Percentiles rank a stretch among this genome's conserved stretches.
Conservation (phyloP, 139 green algal genomes). For the Auxenochlorella protothecoides region DNA sequence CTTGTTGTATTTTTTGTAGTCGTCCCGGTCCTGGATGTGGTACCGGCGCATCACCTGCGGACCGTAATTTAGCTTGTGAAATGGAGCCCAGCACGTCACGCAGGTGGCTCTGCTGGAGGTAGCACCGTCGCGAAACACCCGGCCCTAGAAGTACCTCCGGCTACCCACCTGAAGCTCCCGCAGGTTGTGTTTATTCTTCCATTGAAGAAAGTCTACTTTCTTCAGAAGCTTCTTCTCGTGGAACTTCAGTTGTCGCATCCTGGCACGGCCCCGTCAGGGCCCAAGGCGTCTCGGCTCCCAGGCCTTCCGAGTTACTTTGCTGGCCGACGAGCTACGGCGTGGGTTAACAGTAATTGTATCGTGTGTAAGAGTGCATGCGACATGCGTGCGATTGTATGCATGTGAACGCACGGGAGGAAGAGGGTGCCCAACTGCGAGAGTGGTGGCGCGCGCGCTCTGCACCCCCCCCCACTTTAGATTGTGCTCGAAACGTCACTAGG, state of each 20-base stretch:
- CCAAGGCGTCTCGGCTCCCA: too few species aligned
- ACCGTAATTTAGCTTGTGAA: background rate
- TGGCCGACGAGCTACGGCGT: too few species aligned
- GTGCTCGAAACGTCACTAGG: too few species aligned
- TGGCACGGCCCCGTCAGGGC: background rate
- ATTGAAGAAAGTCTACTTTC: slow-evolving; percentile 97
- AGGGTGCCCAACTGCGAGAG: background rate
- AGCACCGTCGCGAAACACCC: too few species aligned
- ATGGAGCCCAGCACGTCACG: background rate
- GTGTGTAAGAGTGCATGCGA: background rate
- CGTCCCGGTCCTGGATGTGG: slow-evolving; percentile 92
- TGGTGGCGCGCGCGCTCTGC: too few species aligned
- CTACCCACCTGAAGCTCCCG: slow-evolving; percentile 72
- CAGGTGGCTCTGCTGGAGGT: background rate
- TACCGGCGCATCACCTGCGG: slow-evolving; percentile 89
- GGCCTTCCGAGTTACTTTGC: too few species aligned
- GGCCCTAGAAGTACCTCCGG: too few species aligned
- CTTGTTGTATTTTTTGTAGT: slow-evolving; percentile 96
- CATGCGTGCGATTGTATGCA: too few species aligned
- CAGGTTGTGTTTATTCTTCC: slow-evolving; percentile 87
- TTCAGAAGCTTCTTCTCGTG: slow-evolving; percentile 97
- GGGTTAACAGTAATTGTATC: background rate
- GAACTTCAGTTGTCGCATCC: slow-evolving; percentile 89
- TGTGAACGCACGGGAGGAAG: too few species aligned
- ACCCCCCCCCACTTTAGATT: too few species aligned